phyloP scores from a whole-genome alignment of 2,329 filamentous ascomycete species.

The Pyrenochaeta sp. region DNA sequence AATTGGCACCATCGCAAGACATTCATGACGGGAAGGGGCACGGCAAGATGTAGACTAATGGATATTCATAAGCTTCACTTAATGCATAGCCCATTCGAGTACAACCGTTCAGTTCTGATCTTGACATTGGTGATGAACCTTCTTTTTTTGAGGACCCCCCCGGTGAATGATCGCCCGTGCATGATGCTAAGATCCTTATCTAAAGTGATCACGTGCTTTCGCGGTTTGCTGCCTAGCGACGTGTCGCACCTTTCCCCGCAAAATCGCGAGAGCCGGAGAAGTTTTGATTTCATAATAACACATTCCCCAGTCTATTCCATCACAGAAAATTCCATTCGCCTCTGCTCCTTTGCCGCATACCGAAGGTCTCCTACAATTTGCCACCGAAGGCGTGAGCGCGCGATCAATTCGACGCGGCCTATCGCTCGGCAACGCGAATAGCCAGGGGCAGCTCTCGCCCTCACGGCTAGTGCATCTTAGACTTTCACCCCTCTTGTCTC shows the following conservation, averaged over 20 bases:
- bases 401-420: constrained; percentile 34
- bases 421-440: constrained; percentile 24
- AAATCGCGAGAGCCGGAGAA: background rate
- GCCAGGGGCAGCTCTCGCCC: constrained; percentile 30
- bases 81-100: too few species aligned
- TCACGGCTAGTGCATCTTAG: constrained; percentile 20
- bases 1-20: too few species aligned
- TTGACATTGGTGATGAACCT: too few species aligned
- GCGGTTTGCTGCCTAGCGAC: constrained; percentile 1
- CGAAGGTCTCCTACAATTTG: constrained; percentile 22
- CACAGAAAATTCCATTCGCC: background rate
- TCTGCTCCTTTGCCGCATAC: background rate
- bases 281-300: background rate
- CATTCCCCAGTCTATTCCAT: background rate
- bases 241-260: background rate
- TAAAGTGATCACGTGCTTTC: constrained; percentile 1
- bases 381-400: constrained; percentile 38
- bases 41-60: too few species aligned
- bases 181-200: too few species aligned
- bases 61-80: too few species aligned
- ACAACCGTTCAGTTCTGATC: too few species aligned
- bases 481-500: constrained; percentile 9
- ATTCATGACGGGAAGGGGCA: too few species aligned
- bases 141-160: background rate
- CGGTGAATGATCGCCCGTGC: background rate